Conservation (phyloP, 2,329 filamentous ascomycete genomes). For the Shiraia sp. region DNA sequence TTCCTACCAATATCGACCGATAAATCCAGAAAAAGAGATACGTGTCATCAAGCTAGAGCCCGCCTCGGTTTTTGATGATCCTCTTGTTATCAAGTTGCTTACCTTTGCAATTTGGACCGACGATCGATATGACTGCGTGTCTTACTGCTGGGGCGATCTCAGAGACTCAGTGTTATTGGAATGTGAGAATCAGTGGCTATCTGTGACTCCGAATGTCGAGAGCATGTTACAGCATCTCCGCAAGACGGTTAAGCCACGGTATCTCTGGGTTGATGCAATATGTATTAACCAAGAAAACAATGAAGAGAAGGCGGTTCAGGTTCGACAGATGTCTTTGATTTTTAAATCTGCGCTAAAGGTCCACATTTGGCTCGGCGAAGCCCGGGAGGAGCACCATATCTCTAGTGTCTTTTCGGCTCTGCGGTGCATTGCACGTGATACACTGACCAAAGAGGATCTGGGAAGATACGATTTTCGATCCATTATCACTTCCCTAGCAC, state of each 20-base stretch:
- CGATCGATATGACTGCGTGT: background rate
- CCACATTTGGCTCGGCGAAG: slow-evolving; percentile 4
- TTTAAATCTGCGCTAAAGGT: slow-evolving; percentile 2
- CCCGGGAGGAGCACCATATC: background rate
- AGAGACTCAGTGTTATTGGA: background rate
- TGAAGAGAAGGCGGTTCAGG: slow-evolving; percentile 3
- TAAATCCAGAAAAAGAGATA: background rate
- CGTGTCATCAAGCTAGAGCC: slow-evolving; percentile 1
- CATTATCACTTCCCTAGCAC: background rate
- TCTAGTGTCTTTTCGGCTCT: background rate
- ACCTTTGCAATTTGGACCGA: background rate
- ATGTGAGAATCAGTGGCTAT: background rate
- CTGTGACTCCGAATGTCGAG: background rate
- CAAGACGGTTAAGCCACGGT: background rate
- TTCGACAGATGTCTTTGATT: background rate
- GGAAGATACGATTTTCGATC: too few relatives aligned
- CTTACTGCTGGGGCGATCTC: background rate
- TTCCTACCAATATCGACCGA: background rate
- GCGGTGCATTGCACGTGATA: background rate
- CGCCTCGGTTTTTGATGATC: background rate
- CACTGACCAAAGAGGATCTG: too few relatives aligned
- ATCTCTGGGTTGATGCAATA: slow-evolving; percentile 1
- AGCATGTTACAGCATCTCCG: slow-evolving; percentile 1
- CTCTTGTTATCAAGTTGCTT: background rate
- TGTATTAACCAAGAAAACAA: slow-evolving; percentile 1